These are phyloP conservation scores for Hypomyces perniciosus DNA, from an alignment of 2,329 filamentous ascomycete genomes.

Conservation along the genomic window DNA sequence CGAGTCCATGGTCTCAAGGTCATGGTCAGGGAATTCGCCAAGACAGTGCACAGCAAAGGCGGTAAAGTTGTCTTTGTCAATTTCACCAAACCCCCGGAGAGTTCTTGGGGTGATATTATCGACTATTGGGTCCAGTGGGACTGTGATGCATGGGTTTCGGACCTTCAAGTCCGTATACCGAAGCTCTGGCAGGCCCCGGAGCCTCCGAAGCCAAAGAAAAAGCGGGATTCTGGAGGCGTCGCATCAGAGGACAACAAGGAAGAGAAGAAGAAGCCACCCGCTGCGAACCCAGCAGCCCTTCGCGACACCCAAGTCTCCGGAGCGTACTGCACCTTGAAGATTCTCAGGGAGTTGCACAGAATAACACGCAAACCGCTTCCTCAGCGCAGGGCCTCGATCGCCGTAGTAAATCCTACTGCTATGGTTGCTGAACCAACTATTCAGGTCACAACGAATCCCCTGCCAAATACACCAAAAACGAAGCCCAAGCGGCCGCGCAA, in stretches of 20 bases:
- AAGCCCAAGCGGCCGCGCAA: conserved; percentile 33
- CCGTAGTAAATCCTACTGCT: conserved; percentile 1
- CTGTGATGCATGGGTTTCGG: conserved; percentile 65
- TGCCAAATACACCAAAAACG: conserved; percentile 14
- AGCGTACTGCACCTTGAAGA: conserved; percentile 39
- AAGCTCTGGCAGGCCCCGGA: conserved; percentile 53
- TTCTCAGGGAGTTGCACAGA: conserved; percentile 33
- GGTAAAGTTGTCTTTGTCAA: conserved; percentile 70
- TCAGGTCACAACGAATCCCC: neutral
- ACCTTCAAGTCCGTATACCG: conserved; percentile 53
- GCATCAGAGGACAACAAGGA: conserved; percentile 21
- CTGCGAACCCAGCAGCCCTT: conserved; percentile 36
- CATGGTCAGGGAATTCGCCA: conserved; percentile 65
- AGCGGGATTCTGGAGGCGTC: conserved; percentile 24
- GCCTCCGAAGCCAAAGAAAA: conserved; percentile 36
- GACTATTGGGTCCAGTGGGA: conserved; percentile 73
- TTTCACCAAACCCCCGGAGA: conserved; percentile 64
- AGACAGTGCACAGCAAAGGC: conserved; percentile 60
- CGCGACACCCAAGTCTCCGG: conserved; percentile 42
- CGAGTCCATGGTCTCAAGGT: conserved; percentile 66
- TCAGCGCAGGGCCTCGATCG: conserved; percentile 9
- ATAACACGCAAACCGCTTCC: conserved; percentile 24
- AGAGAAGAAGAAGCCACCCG: conserved; percentile 27
- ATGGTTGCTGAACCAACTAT: conserved; percentile 6
- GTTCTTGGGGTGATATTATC: conserved; percentile 65